phyloP scores from a whole-genome alignment of 2,329 filamentous ascomycete genomes.

The Diaporthe destruens region DNA sequence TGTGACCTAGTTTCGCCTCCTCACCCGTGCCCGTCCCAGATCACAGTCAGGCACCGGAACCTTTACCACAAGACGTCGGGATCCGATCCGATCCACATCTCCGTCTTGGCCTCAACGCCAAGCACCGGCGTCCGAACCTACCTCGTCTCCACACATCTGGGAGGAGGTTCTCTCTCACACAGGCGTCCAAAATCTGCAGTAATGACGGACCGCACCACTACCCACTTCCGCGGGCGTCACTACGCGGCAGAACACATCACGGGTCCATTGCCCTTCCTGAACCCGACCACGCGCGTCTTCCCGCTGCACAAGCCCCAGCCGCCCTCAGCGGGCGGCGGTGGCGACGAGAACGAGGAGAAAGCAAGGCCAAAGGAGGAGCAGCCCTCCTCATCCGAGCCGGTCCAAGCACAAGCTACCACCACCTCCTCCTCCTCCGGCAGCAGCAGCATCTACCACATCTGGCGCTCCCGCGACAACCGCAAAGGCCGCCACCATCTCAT shows the following conservation, averaged over 20 bases:
- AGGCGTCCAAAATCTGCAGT: too few relatives aligned
- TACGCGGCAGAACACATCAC: slow-evolving; percentile 41
- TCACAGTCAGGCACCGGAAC: neutral
- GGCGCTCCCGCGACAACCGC: slow-evolving; percentile 58
- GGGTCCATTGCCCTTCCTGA: slow-evolving; percentile 45
- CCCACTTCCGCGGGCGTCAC: slow-evolving; percentile 39
- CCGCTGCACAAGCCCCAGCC: slow-evolving; percentile 24
- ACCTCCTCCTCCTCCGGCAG: too few relatives aligned
- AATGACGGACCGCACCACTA: slow-evolving; percentile 39
- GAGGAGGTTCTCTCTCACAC: neutral
- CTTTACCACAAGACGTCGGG: neutral
- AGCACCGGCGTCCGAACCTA: slow-evolving; percentile 11
- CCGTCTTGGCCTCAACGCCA: slow-evolving; percentile 33
- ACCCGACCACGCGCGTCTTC: slow-evolving; percentile 45
- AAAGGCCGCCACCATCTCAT: slow-evolving; percentile 56
- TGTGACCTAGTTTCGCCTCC: too few relatives aligned
- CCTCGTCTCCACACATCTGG: slow-evolving; percentile 6
- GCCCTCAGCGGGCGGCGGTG: neutral
- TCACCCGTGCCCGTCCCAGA: neutral
- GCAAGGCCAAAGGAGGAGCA: neutral
- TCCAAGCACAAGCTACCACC: neutral
- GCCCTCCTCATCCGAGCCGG: neutral
- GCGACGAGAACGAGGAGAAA: neutral
- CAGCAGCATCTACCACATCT: slow-evolving; percentile 51
- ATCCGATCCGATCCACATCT: neutral